Conservation (phyloP, 169 alveolate species). For the Eimeria nieschulzi region DNA sequence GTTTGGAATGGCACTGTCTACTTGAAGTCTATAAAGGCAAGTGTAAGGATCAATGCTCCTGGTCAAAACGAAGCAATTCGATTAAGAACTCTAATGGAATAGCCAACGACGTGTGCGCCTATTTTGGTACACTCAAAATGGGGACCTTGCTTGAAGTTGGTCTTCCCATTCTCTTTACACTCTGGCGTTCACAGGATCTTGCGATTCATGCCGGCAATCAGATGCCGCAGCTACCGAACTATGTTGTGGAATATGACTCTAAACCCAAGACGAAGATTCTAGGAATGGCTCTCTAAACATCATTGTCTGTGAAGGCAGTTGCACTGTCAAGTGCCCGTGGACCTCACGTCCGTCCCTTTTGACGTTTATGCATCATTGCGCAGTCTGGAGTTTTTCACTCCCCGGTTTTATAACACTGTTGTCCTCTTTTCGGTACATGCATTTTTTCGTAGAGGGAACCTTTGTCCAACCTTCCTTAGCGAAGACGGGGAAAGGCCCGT, state of each 20-base stretch:
- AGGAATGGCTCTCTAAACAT: background rate
- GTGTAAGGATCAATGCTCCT: background rate
- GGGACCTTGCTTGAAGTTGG: background rate
- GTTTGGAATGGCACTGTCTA: slow-evolving; percentile 58
- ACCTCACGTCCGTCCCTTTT: too few species aligned
- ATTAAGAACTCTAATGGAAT: background rate
- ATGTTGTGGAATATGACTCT: slow-evolving; percentile 25
- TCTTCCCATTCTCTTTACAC: too few species aligned
- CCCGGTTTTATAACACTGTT: too few species aligned
- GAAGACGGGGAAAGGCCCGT: too few species aligned
- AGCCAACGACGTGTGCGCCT: background rate
- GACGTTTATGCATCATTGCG: too few species aligned
- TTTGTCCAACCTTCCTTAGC: too few species aligned
- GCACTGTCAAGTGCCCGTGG: too few species aligned
- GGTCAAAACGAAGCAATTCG: background rate
- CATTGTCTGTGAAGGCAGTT: background rate
- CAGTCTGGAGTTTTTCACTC: too few species aligned
- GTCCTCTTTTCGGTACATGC: too few species aligned
- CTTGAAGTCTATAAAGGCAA: slow-evolving; percentile 29
- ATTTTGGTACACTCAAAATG: background rate
- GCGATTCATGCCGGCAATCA: background rate
- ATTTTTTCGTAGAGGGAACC: too few species aligned
- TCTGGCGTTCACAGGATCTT: slow-evolving; percentile 1
- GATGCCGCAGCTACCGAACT: slow-evolving; percentile 17
- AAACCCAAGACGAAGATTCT: slow-evolving; percentile 9